A percentile compares a stretch with the other conserved stretches of the same genome.
Conservation (phyloP, 2,329 filamentous ascomycete species). For the Sclerotinia trifoliorum region DNA sequence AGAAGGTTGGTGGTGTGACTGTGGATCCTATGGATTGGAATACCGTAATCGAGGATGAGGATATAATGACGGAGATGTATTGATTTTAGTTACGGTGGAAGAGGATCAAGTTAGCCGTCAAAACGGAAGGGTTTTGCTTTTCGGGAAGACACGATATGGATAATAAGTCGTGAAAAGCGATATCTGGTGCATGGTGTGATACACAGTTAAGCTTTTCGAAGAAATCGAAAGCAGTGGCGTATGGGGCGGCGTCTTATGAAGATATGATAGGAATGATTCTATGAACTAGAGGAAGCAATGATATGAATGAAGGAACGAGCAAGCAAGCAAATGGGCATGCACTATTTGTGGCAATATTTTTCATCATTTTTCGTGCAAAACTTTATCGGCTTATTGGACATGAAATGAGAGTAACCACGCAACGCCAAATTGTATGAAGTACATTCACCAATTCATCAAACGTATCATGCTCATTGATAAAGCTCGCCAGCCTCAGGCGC, state of each 20-base stretch:
- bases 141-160: neutral
- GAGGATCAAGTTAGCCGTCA: neutral
- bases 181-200: constrained; percentile 5
- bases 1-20: constrained; percentile 24
- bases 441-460: neutral
- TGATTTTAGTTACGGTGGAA: constrained; percentile 1
- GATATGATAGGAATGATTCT: constrained; percentile 19
- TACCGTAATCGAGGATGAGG: constrained; percentile 36
- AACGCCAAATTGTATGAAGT: constrained; percentile 11
- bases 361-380: neutral
- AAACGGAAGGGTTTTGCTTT: neutral
- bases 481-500: neutral
- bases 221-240: constrained; percentile 22
- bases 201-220: constrained; percentile 16
- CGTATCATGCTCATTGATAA: neutral
- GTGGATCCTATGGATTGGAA: constrained; percentile 32
- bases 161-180: constrained; percentile 1
- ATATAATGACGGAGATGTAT: constrained; percentile 35
- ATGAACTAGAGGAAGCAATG: constrained; percentile 15
- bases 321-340: neutral
- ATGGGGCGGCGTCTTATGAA: constrained; percentile 21
- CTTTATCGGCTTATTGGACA: neutral
- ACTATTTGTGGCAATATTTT: neutral
- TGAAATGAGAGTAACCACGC: neutral
- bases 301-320: neutral